A percentile compares a stretch with the other conserved stretches of the same genome.
Evolutionary conservation across 768 basidiomycete species (phyloP).

Genomic region (Hemileccinum impolitum): DNA sequence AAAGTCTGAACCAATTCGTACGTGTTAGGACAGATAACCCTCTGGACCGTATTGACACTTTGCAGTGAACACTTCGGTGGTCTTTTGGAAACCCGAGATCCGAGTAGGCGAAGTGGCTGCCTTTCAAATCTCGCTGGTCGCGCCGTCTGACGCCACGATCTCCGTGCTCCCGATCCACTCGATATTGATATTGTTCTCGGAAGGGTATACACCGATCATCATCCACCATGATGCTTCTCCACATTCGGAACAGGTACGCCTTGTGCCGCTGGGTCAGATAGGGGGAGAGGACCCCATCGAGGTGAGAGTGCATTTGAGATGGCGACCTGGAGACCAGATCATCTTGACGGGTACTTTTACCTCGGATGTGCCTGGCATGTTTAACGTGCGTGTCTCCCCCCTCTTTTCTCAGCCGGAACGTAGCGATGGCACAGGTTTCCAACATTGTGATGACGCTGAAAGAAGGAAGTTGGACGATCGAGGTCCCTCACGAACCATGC

Average conservation of each 20-base stretch:
- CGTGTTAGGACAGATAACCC: conserved; percentile 21
- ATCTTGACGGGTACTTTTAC: conserved; percentile 61
- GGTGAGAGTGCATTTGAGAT: conserved; percentile 48
- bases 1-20: conserved; percentile 64
- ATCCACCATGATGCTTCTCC: conserved; percentile 42
- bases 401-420: background rate
- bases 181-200: conserved; percentile 58
- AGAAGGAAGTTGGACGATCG: conserved; percentile 67
- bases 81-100: conserved; percentile 70
- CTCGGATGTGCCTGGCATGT: conserved; percentile 44
- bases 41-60: conserved; percentile 4
- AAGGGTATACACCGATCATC: conserved; percentile 44
- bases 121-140: conserved; percentile 70
- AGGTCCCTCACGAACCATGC: conserved; percentile 52
- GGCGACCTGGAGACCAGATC: conserved; percentile 50
- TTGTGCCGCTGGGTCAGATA: conserved; percentile 46
- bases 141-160: conserved; percentile 47
- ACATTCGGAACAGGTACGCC: conserved; percentile 13
- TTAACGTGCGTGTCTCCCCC: conserved; percentile 46
- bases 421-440: conserved; percentile 25
- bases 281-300: conserved; percentile 32
- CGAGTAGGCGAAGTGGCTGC: conserved; percentile 58
- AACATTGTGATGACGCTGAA: conserved; percentile 52
- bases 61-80: conserved; percentile 59
- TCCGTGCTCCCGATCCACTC: conserved; percentile 59